Conservation (phyloP, 371 early-diverging fungal species). For the Mortierella sp. region DNA sequence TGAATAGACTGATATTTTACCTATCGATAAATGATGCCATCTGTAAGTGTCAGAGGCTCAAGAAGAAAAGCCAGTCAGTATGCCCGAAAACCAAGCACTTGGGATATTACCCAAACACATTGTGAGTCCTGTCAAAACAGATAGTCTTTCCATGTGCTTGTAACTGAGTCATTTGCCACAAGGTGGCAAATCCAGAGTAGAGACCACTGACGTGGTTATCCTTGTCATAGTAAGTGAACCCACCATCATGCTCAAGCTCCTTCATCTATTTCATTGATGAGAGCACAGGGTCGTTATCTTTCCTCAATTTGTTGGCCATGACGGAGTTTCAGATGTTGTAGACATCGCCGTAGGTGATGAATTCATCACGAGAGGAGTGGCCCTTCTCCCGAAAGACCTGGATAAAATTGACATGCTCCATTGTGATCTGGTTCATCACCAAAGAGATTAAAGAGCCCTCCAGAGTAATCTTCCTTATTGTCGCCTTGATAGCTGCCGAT, state of each 20-base stretch:
- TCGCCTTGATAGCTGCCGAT: too few relatives aligned
- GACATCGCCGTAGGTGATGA: conserved; percentile 25
- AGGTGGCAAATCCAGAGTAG: conserved; percentile 23
- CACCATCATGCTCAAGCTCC: conserved; percentile 9
- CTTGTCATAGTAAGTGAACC: conserved; percentile 15
- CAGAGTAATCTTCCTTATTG: too few relatives aligned
- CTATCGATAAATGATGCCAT: too few relatives aligned
- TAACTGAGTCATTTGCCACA: conserved; percentile 22
- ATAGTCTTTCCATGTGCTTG: conserved; percentile 4
- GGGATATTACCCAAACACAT: conserved; percentile 17
- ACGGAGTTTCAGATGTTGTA: conserved; percentile 24
- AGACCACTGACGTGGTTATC: conserved; percentile 7
- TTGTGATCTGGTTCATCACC: conserved; percentile 31
- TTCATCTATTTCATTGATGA: conserved; percentile 23
- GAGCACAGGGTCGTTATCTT: conserved; percentile 16
- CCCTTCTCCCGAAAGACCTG: conserved; percentile 17
- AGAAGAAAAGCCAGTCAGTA: too few relatives aligned
- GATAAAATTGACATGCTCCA: conserved; percentile 28
- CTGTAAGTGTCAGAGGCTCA: too few relatives aligned
- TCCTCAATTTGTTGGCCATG: conserved; percentile 3
- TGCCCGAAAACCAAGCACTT: neutral
- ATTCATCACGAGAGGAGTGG: too few relatives aligned
- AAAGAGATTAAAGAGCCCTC: conserved; percentile 20
- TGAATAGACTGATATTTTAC: conserved; percentile 16
- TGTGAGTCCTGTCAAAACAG: conserved; percentile 25